A percentile compares a stretch with the other conserved stretches of the same genome.
Conservation (phyloP, 345 rosid genomes). For the Mallotus nudiflorus region DNA sequence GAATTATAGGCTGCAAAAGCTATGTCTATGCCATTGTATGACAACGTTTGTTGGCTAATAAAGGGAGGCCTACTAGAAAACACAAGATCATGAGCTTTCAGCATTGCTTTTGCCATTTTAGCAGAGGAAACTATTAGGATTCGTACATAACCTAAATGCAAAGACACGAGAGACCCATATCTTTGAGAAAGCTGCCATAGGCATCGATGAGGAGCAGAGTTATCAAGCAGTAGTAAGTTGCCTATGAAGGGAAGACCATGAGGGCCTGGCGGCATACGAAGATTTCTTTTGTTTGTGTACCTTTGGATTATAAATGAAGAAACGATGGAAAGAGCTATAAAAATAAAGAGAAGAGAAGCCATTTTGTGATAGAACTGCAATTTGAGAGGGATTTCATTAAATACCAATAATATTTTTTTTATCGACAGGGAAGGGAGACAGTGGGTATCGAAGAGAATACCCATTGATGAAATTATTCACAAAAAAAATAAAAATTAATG, state of each 20-base stretch:
- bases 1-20: constrained; percentile 43
- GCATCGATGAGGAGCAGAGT: constrained; percentile 28
- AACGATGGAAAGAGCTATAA: background rate
- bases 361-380: no score
- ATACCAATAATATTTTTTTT: no score
- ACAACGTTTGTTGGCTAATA: constrained; percentile 31
- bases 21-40: constrained; percentile 48
- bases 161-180: constrained; percentile 50
- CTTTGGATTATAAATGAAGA: background rate
- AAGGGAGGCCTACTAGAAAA: constrained; percentile 48
- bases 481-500: no score
- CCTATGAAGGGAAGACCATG: constrained; percentile 48
- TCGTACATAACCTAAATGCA: constrained; percentile 39
- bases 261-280: constrained; percentile 49
- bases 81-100: constrained; percentile 42
- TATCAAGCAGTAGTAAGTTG: constrained; percentile 46
- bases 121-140: constrained; percentile 47
- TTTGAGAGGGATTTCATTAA: no score
- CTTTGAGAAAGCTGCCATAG: constrained; percentile 48
- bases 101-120: constrained; percentile 35
- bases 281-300: background rate
- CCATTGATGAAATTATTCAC: no score
- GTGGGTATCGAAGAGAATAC: no score
- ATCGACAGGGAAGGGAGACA: no score
- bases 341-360: background rate